Conservation (phyloP, 2,329 filamentous ascomycete genomes). For the Emergomyces pasteurianus region DNA sequence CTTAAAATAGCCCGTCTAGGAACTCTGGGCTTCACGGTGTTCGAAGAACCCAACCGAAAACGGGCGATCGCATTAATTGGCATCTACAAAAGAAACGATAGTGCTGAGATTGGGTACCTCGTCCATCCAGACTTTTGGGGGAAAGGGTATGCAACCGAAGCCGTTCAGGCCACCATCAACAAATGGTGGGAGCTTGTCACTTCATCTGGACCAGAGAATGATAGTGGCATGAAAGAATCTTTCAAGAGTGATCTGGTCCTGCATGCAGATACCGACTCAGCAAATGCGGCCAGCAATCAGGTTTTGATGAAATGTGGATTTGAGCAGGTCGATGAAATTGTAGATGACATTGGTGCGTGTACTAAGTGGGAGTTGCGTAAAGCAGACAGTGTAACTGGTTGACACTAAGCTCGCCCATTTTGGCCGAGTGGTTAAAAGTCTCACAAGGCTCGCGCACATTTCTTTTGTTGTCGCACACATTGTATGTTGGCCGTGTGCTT, state of each 20-base stretch:
- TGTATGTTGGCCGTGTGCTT: not conserved
- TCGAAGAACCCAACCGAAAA: constrained; percentile 7
- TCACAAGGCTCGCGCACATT: not conserved
- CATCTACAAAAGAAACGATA: constrained; percentile 12
- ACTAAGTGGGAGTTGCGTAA: constrained; percentile 9
- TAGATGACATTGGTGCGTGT: not conserved
- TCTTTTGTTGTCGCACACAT: not conserved
- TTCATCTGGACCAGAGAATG: not conserved
- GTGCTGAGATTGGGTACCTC: constrained; percentile 15
- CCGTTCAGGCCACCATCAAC: constrained; percentile 13
- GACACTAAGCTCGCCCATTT: not conserved
- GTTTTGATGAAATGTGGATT: constrained; percentile 5
- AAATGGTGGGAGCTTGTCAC: constrained; percentile 16
- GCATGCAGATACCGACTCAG: not conserved
- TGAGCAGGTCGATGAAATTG: not conserved
- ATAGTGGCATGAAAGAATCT: not conserved
- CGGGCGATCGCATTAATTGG: constrained; percentile 12
- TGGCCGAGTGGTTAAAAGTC: not conserved
- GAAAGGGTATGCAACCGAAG: constrained; percentile 16
- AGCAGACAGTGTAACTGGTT: not conserved
- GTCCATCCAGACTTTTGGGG: constrained; percentile 18
- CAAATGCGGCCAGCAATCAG: not conserved
- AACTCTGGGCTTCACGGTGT: constrained; percentile 11
- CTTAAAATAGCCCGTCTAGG: not conserved
- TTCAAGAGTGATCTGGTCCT: not conserved